A percentile compares a stretch with the other conserved stretches of the same genome.
These are phyloP conservation scores for Podospora australis DNA, from an alignment of 495 filamentous ascomycete genomes.

Conservation along the genomic window DNA sequence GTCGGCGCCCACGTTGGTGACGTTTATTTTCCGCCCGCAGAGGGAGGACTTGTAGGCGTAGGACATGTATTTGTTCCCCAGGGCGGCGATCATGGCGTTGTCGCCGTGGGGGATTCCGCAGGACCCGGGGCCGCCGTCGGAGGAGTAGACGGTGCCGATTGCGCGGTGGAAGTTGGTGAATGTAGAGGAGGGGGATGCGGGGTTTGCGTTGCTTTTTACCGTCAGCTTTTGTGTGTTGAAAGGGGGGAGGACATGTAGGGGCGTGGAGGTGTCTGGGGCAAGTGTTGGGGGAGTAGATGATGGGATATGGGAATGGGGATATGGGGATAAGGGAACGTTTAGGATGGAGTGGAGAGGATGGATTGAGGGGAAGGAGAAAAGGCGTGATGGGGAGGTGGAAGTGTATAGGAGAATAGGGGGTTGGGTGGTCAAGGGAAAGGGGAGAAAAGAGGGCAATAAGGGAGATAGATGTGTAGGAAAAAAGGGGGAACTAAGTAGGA, in stretches of 20 bases:
- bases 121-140: constrained; percentile 21
- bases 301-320: not conserved
- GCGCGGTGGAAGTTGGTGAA: constrained; percentile 8
- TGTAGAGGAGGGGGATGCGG: not conserved
- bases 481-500: too few relatives aligned
- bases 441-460: too few relatives aligned
- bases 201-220: too few relatives aligned
- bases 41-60: constrained; percentile 12
- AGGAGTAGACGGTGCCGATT: constrained; percentile 22
- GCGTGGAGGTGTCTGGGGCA: not conserved
- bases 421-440: too few relatives aligned
- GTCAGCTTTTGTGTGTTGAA: too few relatives aligned
- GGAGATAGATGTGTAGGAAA: too few relatives aligned
- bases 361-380: not conserved
- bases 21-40: constrained; percentile 27
- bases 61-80: constrained; percentile 17
- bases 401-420: too few relatives aligned
- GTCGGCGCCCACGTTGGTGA: constrained; percentile 26
- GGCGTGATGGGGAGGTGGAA: too few relatives aligned
- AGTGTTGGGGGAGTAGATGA: not conserved
- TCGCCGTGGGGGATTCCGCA: constrained; percentile 24
- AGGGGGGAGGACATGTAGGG: not conserved
- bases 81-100: constrained; percentile 17
- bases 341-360: not conserved
- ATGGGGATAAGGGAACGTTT: not conserved